A percentile compares a stretch with the other conserved stretches of the same genome.
These are phyloP conservation scores for Chlamydomonas schloesseri DNA, from an alignment of 139 green algal species.

Conservation along the genomic window DNA sequence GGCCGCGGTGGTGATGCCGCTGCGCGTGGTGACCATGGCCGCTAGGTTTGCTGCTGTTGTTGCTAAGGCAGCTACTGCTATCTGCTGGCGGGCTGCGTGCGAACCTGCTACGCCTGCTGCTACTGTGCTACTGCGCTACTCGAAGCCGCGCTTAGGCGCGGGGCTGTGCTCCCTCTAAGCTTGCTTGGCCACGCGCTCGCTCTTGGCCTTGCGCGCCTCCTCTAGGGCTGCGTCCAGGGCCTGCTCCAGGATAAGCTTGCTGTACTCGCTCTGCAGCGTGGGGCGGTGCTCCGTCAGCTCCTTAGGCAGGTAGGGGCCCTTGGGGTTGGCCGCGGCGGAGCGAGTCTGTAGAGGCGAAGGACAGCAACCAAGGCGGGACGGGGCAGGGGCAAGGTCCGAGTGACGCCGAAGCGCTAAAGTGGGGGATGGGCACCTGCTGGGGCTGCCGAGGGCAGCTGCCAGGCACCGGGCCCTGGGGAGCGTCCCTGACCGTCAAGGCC, in stretches of 20 bases:
- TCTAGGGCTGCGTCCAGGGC: constrained; percentile 56
- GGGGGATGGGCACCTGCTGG: too few relatives aligned
- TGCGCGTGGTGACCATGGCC: constrained; percentile 47
- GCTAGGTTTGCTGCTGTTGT: constrained; percentile 9
- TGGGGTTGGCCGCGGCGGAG: constrained; percentile 52
- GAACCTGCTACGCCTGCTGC: constrained; percentile 33
- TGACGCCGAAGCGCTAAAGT: too few relatives aligned
- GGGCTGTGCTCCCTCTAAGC: too few relatives aligned
- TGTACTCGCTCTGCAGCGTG: constrained; percentile 62
- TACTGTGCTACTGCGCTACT: too few relatives aligned
- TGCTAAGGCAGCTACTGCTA: constrained; percentile 37
- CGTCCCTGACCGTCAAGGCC: too few relatives aligned
- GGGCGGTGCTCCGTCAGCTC: constrained; percentile 57
- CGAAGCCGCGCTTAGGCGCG: too few relatives aligned
- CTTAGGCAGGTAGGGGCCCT: constrained; percentile 64
- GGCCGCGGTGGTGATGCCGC: background rate
- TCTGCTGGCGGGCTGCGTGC: constrained; percentile 33
- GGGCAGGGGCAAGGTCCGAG: background rate
- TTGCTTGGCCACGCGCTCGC: background rate
- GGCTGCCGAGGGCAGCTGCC: too few relatives aligned
- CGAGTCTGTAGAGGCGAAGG: constrained; percentile 40
- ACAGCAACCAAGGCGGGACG: background rate
- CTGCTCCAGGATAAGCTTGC: constrained; percentile 52
- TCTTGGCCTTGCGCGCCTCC: constrained; percentile 41
- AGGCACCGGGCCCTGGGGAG: too few relatives aligned